Conservation (phyloP, 208 protist genomes). For the Leishmania braziliensis region DNA sequence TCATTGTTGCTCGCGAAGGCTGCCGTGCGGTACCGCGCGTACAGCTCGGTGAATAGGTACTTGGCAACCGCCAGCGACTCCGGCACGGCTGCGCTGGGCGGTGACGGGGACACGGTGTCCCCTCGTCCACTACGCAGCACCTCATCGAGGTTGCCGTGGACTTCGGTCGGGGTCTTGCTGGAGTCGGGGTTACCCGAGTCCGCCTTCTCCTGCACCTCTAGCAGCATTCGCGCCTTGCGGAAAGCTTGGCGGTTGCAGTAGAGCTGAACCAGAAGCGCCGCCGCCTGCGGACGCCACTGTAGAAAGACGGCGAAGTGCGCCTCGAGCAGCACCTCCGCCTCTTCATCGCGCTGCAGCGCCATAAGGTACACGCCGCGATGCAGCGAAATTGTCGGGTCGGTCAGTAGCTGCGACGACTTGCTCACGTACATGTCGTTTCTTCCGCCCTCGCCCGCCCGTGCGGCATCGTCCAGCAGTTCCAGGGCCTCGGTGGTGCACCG, state of each 20-base stretch:
- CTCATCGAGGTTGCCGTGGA: background rate
- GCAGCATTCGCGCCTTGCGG: conserved; percentile 53
- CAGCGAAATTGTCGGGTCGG: conserved; percentile 56
- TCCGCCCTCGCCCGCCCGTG: background rate
- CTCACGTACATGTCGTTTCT: background rate
- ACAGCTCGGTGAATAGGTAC: conserved; percentile 77
- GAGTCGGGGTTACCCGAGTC: background rate
- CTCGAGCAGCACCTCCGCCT: conserved; percentile 73
- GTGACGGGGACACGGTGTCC: background rate
- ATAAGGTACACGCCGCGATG: conserved; percentile 84
- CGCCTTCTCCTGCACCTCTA: conserved; percentile 45
- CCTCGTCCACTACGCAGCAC: background rate
- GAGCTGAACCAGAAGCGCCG: conserved; percentile 73
- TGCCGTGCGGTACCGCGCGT: conserved; percentile 68
- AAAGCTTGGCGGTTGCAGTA: conserved; percentile 86
- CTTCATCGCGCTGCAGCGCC: conserved; percentile 75
- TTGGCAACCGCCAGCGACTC: conserved; percentile 60
- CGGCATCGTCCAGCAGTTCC: conserved; percentile 37
- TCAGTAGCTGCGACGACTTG: conserved; percentile 13
- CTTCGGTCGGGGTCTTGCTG: background rate
- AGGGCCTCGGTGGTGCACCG: conserved; percentile 76
- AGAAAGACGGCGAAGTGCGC: conserved; percentile 46
- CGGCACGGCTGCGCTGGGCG: background rate
- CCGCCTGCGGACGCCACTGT: conserved; percentile 41
- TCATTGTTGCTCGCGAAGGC: conserved; percentile 65